These are phyloP conservation scores for Hymenoscyphus linearis DNA, from an alignment of 2,329 filamentous ascomycete genomes.

Conservation along the genomic window DNA sequence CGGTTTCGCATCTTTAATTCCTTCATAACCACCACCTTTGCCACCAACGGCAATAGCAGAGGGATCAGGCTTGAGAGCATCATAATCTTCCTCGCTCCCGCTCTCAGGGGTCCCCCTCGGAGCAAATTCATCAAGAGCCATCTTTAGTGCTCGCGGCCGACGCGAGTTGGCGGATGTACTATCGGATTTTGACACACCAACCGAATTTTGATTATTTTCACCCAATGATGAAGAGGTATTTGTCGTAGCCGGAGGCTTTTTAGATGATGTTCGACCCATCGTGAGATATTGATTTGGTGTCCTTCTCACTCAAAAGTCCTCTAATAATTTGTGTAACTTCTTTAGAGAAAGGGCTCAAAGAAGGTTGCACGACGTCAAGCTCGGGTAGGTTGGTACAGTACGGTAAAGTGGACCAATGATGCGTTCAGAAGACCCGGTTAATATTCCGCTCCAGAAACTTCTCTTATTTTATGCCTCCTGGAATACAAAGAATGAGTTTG, in stretches of 20 bases:
- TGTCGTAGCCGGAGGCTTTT: not conserved
- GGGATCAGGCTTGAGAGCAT: constrained; percentile 26
- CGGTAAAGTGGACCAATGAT: not conserved
- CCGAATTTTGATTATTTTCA: not conserved
- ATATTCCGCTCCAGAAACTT: not conserved
- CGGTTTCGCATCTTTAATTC: not conserved
- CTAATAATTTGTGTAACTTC: not conserved
- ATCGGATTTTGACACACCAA: not conserved
- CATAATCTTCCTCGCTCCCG: constrained; percentile 30
- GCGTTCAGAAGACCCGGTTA: not conserved
- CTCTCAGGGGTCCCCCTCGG: constrained; percentile 22
- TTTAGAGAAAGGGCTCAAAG: not conserved
- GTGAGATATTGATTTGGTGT: not conserved
- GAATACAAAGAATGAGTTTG: not conserved
- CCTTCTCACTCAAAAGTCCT: not conserved
- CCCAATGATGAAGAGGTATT: not conserved
- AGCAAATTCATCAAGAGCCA: constrained; percentile 20
- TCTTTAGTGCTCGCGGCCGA: constrained; percentile 24
- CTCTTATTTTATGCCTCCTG: not conserved
- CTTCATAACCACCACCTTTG: constrained; percentile 30
- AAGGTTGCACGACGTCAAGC: not conserved
- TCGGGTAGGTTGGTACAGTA: no score
- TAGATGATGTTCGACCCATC: not conserved
- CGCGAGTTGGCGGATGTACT: constrained; percentile 5
- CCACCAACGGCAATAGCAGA: constrained; percentile 28